Evolutionary conservation across 495 filamentous ascomycete species (phyloP).

Genomic region (Aspergillus nidulans): DNA sequence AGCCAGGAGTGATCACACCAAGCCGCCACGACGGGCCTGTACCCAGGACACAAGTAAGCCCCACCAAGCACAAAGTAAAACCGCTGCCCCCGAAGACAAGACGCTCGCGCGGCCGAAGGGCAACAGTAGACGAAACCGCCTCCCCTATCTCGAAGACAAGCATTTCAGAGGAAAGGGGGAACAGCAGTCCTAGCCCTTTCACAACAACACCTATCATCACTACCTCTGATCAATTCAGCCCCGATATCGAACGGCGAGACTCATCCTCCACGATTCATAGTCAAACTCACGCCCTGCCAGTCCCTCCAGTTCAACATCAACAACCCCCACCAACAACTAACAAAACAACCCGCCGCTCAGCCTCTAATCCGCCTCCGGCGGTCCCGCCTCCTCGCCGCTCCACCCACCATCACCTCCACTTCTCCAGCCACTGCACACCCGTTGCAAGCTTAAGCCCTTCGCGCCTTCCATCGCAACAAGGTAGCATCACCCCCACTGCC

Average conservation of each 20-base stretch:
- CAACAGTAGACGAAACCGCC: conserved; percentile 19
- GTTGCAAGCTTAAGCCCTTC: conserved; percentile 16
- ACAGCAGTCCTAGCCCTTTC: conserved; percentile 15
- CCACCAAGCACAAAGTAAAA: conserved; percentile 34
- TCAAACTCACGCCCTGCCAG: conserved; percentile 18
- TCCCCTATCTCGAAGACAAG: conserved; percentile 13
- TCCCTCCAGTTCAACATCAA: conserved; percentile 10
- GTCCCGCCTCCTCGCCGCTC: conserved; percentile 40
- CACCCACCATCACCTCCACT: conserved; percentile 18
- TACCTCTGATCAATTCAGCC: not conserved
- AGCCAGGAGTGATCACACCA: conserved; percentile 80
- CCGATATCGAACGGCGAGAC: conserved; percentile 20
- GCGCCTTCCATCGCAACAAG: not conserved
- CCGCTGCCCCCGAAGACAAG: conserved; percentile 43
- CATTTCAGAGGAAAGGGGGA: conserved; percentile 27
- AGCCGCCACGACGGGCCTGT: conserved; percentile 50
- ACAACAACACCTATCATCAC: conserved; percentile 13
- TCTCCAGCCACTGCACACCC: conserved; percentile 23
- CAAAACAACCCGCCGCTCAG: conserved; percentile 26
- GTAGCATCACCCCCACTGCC: not conserved
- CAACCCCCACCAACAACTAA: not conserved
- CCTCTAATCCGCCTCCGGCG: conserved; percentile 38
- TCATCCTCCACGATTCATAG: conserved; percentile 19
- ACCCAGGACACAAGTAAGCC: conserved; percentile 17
- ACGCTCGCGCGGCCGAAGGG: conserved; percentile 38